Base-by-base conservation (phyloP, 345 rosid genomes). In the Leavenworthia alabamica region DNA sequence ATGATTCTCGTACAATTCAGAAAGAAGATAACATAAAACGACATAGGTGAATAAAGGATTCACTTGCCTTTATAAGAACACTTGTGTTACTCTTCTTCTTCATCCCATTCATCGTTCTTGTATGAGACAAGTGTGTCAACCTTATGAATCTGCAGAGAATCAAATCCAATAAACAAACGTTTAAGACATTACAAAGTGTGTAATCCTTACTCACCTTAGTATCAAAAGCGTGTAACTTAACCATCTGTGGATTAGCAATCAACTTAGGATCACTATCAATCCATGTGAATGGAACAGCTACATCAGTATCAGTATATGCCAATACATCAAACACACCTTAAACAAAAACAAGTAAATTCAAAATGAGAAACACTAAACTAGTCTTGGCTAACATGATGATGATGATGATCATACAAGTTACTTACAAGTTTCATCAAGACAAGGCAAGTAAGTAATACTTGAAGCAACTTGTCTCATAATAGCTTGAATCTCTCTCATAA, bases 181-280 rank as follows among this genome's bases (percentile, higher is more conserved):
- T 23, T 19, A 19, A 51, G 17, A 2, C 29, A 39, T 28, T 45
- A 11, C 16, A 2, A 55, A 37, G 27, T 10, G 49, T 28, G 43
- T 27, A 19, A 3, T 64, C 7, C 32, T 4, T 45, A 9, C 42
- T 65, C 44, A 85, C 99, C 92, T 87, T 89, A 39, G 99, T 93
- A 35, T 93, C 97, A 62, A 93, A 93, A 5, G 92, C 85, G 67
- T 93, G 99, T 78, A 93, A 68, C 78, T 93, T 93, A 68, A 93
- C 99, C 97, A 89, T 93, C 64, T 93, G 97, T 31, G 99, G 99
- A 76, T 93, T 93, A 7, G 85, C 91, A 68, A 93, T 93, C 80
- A 93, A 63, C 72, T 93, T 87, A 0, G 97, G 96, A 53, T 93
- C 97, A 31, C 99, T 93, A 67, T 93, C 99, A 4, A 87, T 66